Conservation (phyloP, 1,139 yeast genomes). For the Candida anutae region DNA sequence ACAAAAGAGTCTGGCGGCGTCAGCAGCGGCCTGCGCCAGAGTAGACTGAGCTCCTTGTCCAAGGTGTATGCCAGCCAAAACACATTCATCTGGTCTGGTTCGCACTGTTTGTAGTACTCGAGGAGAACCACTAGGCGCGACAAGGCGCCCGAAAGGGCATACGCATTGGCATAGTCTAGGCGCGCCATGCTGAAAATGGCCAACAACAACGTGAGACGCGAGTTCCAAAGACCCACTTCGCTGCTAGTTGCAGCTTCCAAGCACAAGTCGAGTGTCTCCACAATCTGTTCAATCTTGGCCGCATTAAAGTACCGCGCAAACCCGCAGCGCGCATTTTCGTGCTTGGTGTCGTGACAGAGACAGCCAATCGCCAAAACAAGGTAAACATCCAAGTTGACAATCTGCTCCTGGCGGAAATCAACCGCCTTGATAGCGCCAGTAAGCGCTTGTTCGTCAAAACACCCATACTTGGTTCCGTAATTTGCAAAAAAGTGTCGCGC, state of each 20-base stretch:
- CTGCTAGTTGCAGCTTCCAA: conserved; percentile 13
- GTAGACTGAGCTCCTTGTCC: conserved; percentile 31
- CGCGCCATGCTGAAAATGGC: conserved; percentile 23
- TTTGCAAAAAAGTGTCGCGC: conserved; percentile 30
- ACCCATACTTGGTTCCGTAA: conserved; percentile 30
- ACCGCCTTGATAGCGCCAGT: conserved; percentile 15
- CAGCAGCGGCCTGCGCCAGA: conserved; percentile 28
- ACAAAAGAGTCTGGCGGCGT: conserved; percentile 19
- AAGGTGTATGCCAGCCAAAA: conserved; percentile 35
- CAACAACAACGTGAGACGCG: conserved; percentile 23
- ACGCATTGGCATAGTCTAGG: conserved; percentile 21
- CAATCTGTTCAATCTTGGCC: conserved; percentile 22
- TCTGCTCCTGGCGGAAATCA: conserved; percentile 28
- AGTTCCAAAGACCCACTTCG: conserved; percentile 14
- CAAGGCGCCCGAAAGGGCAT: conserved; percentile 31
- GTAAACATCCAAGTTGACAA: conserved; percentile 31
- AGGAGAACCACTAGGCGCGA: conserved; percentile 20
- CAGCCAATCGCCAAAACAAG: conserved; percentile 35
- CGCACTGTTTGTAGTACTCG: conserved; percentile 16
- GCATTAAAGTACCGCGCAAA: conserved; percentile 26
- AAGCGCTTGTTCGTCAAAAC: conserved; percentile 19
- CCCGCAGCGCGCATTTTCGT: conserved; percentile 6
- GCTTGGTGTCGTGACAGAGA: conserved; percentile 23
- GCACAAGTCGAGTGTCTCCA: conserved; percentile 25
- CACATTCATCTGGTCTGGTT: conserved; percentile 2